Base-by-base conservation (phyloP, 1,139 yeast species). In the Zhuliangozyma blackwelliae region DNA sequence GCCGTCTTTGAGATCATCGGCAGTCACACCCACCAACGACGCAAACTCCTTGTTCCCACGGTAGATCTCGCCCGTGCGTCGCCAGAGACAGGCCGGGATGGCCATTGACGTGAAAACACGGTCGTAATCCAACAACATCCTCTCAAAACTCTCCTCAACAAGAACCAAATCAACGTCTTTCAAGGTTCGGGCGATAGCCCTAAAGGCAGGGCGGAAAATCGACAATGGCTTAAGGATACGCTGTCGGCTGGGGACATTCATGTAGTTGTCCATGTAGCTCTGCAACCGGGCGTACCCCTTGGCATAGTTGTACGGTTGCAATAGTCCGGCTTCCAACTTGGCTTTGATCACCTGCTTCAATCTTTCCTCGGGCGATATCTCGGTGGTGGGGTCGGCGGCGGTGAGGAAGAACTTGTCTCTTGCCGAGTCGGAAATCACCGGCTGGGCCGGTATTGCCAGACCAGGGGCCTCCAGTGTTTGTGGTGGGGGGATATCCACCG, bases 11-110 rank as follows among this genome's bases (percentile, higher is more conserved):
- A 92, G 66, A 55, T 89, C 96, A 54, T 90, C 97, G 2, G 94
- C 88, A 31, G 81, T 77, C 10, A 88, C 95, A n/a, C 90, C 96
- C 1, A 90, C 97, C 44, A 92, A 63, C 3, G 94, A 86, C 0
- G 97, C 98, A 73, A 92, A 92, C 58, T 92, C 97, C 57, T 90
- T 89, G 59, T 92, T 92, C 1, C 97, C 97, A 44, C 97, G 68
- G 52, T 88, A 92, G 5, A 92, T 90, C 51, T 92, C 97, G 2
- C 98, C 98, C 0, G 98, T 90, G 50, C 98, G 81, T 52, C 97
- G 71, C 97, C 98, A 92, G 28, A 92, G 70, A 62, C 97, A 90
- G 0, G 97, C 97, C 0, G 98, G 98, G 39, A 92, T 89, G 7
- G 97, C 96, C 96, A 90, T 89, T 6, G 96, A 84, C 0, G 97